Conservation (phyloP, 2,329 filamentous ascomycete genomes). For the Coniochaeta sp. region DNA sequence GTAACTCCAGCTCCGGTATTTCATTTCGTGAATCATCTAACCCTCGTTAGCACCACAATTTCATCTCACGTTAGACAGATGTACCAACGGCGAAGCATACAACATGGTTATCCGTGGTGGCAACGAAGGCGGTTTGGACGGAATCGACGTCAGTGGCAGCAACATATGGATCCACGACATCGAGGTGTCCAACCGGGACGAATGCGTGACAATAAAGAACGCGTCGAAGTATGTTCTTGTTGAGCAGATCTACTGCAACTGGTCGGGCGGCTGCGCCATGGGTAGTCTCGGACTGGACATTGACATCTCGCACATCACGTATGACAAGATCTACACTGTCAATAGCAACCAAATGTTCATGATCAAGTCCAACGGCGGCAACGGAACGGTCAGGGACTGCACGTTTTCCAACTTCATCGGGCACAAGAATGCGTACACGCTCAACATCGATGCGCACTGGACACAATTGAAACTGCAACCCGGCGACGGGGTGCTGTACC, state of each 20-base stretch:
- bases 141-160: conserved; percentile 44
- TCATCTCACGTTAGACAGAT: conserved; percentile 19
- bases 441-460: conserved; percentile 30
- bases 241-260: conserved; percentile 55
- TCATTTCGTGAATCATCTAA: not conserved
- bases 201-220: conserved; percentile 34
- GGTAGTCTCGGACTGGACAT: conserved; percentile 43
- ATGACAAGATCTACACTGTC: conserved; percentile 50
- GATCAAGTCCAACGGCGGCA: conserved; percentile 54
- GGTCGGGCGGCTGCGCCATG: conserved; percentile 51
- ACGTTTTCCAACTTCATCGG: conserved; percentile 52
- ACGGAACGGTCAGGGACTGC: conserved; percentile 40
- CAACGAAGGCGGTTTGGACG: conserved; percentile 44
- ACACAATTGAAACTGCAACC: conserved; percentile 8
- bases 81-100: conserved; percentile 42
- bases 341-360: conserved; percentile 56
- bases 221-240: conserved; percentile 46
- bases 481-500: conserved; percentile 43
- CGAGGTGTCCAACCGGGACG: conserved; percentile 55
- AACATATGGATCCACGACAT: conserved; percentile 54
- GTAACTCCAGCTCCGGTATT: conserved; percentile 7
- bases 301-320: conserved; percentile 42
- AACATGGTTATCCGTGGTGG: conserved; percentile 45
- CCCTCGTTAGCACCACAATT: conserved; percentile 5
- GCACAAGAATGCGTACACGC: conserved; percentile 49